phyloP scores from a whole-genome alignment of 2,329 filamentous ascomycete species.

The Neocucurbitaria cava region DNA sequence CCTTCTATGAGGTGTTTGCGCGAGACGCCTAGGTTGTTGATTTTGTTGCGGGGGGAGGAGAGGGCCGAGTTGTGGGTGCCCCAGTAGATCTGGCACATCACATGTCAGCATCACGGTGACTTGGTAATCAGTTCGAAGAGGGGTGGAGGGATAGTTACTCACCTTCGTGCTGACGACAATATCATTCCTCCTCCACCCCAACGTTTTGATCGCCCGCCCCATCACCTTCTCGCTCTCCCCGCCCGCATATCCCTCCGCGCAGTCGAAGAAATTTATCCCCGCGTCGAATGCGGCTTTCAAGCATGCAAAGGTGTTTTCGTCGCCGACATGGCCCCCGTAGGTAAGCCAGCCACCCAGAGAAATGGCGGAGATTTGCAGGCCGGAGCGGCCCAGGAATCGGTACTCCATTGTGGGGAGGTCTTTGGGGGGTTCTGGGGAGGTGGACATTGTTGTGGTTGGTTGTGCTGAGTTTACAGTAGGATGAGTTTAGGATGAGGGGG shows the following conservation, averaged over 20 bases:
- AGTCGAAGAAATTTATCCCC: conserved; percentile 68
- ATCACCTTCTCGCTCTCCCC: conserved; percentile 63
- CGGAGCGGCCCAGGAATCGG: conserved; percentile 73
- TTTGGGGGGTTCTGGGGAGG: conserved; percentile 15
- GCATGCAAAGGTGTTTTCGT: conserved; percentile 65
- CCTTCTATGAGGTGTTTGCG: conserved; percentile 75
- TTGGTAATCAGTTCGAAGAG: too few species aligned
- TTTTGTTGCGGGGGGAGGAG: conserved; percentile 58
- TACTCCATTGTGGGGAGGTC: conserved; percentile 68
- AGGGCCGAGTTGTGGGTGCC: conserved; percentile 60
- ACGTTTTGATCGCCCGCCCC: conserved; percentile 64
- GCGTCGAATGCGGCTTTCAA: conserved; percentile 63
- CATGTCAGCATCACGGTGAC: too few species aligned
- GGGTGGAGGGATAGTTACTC: conserved; percentile 1
- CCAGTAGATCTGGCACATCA: conserved; percentile 76
- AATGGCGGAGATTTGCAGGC: conserved; percentile 76
- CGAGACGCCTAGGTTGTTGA: conserved; percentile 72
- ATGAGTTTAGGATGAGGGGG: background rate
- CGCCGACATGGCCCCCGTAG: conserved; percentile 75
- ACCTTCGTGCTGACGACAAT: conserved; percentile 66
- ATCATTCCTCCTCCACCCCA: conserved; percentile 64
- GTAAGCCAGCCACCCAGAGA: conserved; percentile 70
- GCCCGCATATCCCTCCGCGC: conserved; percentile 61
- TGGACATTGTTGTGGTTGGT: background rate
- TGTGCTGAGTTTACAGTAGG: background rate